phyloP scores from a whole-genome alignment of 1,139 yeast species.

The Nematodospora anomalae region DNA sequence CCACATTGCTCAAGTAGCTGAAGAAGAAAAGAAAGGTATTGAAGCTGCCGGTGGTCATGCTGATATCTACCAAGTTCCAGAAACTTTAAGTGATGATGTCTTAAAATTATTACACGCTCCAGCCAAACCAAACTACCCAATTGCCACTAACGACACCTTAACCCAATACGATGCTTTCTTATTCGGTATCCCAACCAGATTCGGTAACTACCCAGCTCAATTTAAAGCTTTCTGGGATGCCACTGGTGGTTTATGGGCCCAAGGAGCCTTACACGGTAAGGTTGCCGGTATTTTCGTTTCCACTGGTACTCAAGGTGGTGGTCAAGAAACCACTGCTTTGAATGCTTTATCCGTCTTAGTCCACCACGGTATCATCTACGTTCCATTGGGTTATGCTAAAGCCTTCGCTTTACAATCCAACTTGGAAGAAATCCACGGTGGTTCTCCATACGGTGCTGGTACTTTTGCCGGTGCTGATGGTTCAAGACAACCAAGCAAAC shows the following conservation, averaged over 20 bases:
- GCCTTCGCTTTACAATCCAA: slow-evolving; percentile 58
- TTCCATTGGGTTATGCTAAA: slow-evolving; percentile 77
- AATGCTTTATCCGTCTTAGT: slow-evolving; percentile 66
- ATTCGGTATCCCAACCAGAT: slow-evolving; percentile 84
- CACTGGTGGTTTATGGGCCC: slow-evolving; percentile 82
- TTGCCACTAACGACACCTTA: slow-evolving; percentile 62
- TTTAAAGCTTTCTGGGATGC: slow-evolving; percentile 79
- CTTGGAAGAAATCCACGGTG: slow-evolving; percentile 74
- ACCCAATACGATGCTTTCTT: slow-evolving; percentile 69
- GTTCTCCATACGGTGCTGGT: slow-evolving; percentile 91
- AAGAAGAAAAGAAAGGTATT: slow-evolving; percentile 68
- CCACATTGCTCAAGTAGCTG: slow-evolving; percentile 69
- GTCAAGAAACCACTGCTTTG: slow-evolving; percentile 70
- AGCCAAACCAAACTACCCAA: slow-evolving; percentile 65
- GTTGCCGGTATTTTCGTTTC: slow-evolving; percentile 74
- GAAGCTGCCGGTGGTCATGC: slow-evolving; percentile 74
- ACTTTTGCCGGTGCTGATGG: slow-evolving; percentile 78
- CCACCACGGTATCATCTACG: slow-evolving; percentile 78
- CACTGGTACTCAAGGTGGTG: slow-evolving; percentile 85
- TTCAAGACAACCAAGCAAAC: slow-evolving; percentile 65
- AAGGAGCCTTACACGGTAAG: slow-evolving; percentile 73
- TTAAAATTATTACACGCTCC: slow-evolving; percentile 61
- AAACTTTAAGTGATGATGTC: slow-evolving; percentile 69
- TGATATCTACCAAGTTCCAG: slow-evolving; percentile 74
- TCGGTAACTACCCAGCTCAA: slow-evolving; percentile 80